Conservation (phyloP, 331 rosid genomes). For the Malus hybrid region DNA sequence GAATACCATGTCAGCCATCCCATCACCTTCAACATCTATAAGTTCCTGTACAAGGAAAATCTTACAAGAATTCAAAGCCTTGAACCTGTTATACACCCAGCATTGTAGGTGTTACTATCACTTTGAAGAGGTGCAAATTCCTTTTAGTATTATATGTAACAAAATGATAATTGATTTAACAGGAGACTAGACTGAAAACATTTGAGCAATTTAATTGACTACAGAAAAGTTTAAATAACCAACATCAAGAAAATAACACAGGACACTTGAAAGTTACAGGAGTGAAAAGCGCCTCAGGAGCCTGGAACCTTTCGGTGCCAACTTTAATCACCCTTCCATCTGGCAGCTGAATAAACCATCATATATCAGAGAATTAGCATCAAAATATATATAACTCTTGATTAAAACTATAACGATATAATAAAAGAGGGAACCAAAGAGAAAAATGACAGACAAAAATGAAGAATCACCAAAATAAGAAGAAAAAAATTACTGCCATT, state of each 20-base stretch:
- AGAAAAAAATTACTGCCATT: neutral
- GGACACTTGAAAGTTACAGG: conserved; percentile 49
- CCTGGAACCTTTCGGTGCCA: conserved; percentile 98
- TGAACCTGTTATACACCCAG: neutral
- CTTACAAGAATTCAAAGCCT: neutral
- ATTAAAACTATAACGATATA: neutral
- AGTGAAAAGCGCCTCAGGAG: conserved; percentile 98
- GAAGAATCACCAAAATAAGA: neutral
- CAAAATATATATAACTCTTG: conserved; percentile 3
- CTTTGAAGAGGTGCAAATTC: neutral
- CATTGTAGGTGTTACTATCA: neutral
- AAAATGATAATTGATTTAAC: too few species aligned
- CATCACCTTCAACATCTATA: conserved; percentile 98
- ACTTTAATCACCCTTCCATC: conserved; percentile 99
- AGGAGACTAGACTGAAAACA: neutral
- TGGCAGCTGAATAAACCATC: conserved; percentile 65
- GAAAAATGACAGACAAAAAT: neutral
- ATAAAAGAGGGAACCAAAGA: neutral
- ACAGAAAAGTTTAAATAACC: neutral
- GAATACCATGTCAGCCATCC: conserved; percentile 99
- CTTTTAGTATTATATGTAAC: too few species aligned
- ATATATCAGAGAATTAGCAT: conserved; percentile 13
- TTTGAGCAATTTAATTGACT: neutral
- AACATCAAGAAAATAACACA: neutral
- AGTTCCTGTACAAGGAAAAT: conserved; percentile 57